Conservation (phyloP, 2,329 filamentous ascomycete genomes). For the Clathrospora elynae region DNA sequence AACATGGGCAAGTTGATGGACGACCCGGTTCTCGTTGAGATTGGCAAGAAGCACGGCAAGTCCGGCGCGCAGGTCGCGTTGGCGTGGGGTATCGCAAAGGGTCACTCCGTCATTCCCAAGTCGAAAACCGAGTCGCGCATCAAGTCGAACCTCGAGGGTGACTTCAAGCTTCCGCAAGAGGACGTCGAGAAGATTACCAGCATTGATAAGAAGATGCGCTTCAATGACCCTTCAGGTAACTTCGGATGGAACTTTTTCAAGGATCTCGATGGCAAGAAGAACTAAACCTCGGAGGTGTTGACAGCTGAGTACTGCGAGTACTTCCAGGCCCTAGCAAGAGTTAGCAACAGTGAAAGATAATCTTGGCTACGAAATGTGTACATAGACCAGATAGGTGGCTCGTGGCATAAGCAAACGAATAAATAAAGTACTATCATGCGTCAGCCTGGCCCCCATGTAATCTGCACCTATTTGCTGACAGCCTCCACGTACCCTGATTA, state of each 20-base stretch:
- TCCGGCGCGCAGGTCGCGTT: slow-evolving; percentile 84
- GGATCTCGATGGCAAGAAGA: slow-evolving; percentile 60
- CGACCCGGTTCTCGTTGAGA: slow-evolving; percentile 68
- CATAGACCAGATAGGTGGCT: too few relatives aligned
- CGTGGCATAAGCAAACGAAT: too few relatives aligned
- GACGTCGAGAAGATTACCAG: slow-evolving; percentile 68
- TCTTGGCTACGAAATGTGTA: too few relatives aligned
- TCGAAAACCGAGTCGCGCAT: slow-evolving; percentile 41
- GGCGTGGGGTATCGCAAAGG: slow-evolving; percentile 79
- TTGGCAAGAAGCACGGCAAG: slow-evolving; percentile 66
- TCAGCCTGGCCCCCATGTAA: too few relatives aligned
- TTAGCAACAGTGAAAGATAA: too few relatives aligned
- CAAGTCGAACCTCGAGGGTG: slow-evolving; percentile 55
- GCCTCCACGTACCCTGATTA: too few relatives aligned
- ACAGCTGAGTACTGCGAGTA: too few relatives aligned
- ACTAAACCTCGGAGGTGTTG: slow-evolving; percentile 11
- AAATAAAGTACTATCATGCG: too few relatives aligned
- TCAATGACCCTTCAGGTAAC: slow-evolving; percentile 62
- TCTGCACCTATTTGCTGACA: too few relatives aligned
- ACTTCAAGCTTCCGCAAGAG: slow-evolving; percentile 71
- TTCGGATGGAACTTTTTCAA: slow-evolving; percentile 65
- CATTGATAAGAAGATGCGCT: slow-evolving; percentile 66
- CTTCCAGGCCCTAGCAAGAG: too few relatives aligned
- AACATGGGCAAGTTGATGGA: slow-evolving; percentile 48
- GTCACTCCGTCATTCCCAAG: slow-evolving; percentile 44